Evolutionary conservation across 495 filamentous ascomycete species (phyloP).

Genomic region (Venustampulla echinocandica): DNA sequence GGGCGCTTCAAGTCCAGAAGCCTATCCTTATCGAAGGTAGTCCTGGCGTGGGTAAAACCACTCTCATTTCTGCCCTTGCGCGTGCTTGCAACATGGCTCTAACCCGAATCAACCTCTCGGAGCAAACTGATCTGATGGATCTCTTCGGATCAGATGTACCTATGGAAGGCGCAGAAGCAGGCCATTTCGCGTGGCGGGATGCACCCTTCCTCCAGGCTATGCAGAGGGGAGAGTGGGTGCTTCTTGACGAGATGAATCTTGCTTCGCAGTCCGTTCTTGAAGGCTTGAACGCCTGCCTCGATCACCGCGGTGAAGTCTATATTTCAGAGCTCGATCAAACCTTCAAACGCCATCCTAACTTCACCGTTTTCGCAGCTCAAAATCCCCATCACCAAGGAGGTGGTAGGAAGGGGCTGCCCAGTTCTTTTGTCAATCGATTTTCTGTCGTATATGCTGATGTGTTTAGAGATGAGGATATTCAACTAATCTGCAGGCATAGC

Average conservation of each 20-base stretch:
- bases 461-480: slow-evolving; percentile 71
- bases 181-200: slow-evolving; percentile 89
- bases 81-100: slow-evolving; percentile 67
- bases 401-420: slow-evolving; percentile 88
- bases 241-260: slow-evolving; percentile 98
- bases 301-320: slow-evolving; percentile 94
- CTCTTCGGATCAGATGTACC: slow-evolving; percentile 96
- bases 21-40: slow-evolving; percentile 92
- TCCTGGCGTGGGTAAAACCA: slow-evolving; percentile 96
- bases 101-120: slow-evolving; percentile 91
- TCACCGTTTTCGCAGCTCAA: slow-evolving; percentile 90
- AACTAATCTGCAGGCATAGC: slow-evolving; percentile 67
- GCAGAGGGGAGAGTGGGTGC: slow-evolving; percentile 91
- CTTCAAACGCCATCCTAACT: slow-evolving; percentile 81
- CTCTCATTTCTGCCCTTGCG: slow-evolving; percentile 77
- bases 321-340: slow-evolving; percentile 89
- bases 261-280: slow-evolving; percentile 96
- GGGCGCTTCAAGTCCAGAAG: slow-evolving; percentile 82
- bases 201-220: slow-evolving; percentile 93
- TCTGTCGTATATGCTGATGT: slow-evolving; percentile 93
- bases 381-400: slow-evolving; percentile 97
- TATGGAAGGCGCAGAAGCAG: slow-evolving; percentile 76
- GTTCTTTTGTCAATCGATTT: slow-evolving; percentile 96
- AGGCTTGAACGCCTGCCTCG: slow-evolving; percentile 92
- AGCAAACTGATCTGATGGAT: slow-evolving; percentile 96